Percentiles rank a stretch among this genome's conserved stretches.
phyloP scores from a whole-genome alignment of 2,329 filamentous ascomycete genomes.

The Diaporthe australafricana region DNA sequence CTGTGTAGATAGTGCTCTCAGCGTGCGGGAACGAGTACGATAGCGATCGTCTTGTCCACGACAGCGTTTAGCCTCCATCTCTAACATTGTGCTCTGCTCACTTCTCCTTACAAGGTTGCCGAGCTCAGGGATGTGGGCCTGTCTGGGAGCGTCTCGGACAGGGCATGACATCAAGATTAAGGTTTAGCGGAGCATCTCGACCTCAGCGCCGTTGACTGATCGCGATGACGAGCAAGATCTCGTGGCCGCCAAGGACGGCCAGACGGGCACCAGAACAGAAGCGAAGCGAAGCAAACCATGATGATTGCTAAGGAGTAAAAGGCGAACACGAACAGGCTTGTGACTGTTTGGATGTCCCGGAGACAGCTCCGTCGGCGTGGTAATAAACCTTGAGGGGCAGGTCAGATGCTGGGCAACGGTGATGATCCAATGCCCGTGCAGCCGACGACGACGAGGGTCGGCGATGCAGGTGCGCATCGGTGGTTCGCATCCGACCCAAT shows the following conservation, averaged over 20 bases:
- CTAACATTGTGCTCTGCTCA: background rate
- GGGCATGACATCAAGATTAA: constrained; percentile 31
- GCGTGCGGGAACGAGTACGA: constrained; percentile 9
- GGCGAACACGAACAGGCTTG: background rate
- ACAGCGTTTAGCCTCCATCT: background rate
- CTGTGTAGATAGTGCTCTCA: background rate
- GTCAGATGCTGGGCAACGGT: background rate
- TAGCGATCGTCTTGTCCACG: background rate
- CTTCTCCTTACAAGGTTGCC: constrained; percentile 3
- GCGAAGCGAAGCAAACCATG: constrained; percentile 1
- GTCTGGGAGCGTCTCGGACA: constrained; percentile 19
- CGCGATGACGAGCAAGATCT: constrained; percentile 23
- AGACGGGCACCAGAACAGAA: background rate
- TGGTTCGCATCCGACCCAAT: background rate
- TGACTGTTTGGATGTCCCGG: background rate
- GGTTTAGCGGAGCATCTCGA: constrained; percentile 29
- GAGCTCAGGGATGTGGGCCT: constrained; percentile 12
- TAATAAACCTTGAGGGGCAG: background rate
- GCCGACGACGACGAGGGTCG: background rate
- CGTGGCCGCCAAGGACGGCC: constrained; percentile 14
- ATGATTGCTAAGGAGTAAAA: background rate
- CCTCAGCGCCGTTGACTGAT: constrained; percentile 4
- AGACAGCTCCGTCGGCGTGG: constrained; percentile 1
- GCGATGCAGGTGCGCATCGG: background rate
- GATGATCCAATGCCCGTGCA: background rate